Percentiles rank a stretch among this genome's conserved stretches.
These are phyloP conservation scores for Sphagnum contortum DNA, from an alignment of 225 moss, liverwort and hornwort species.

Conservation along the genomic window DNA sequence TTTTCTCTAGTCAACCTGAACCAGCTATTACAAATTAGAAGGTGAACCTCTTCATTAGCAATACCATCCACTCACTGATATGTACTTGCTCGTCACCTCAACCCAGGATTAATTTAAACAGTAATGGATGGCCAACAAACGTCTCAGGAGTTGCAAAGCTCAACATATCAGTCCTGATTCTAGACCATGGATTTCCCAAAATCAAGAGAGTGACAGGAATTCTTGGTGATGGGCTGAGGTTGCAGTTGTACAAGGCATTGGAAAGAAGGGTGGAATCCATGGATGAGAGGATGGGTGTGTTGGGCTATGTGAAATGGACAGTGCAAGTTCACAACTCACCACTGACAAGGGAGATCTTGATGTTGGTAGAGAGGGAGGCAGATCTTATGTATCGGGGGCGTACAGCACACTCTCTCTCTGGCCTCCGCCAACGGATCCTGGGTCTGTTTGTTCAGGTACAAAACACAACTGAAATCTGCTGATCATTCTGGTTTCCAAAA, in stretches of 20 bases:
- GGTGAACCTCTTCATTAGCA: too few relatives aligned
- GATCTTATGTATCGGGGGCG: constrained; percentile 49
- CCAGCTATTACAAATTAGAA: too few relatives aligned
- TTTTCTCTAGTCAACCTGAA: too few relatives aligned
- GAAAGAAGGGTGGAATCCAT: constrained; percentile 20
- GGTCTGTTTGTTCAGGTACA: constrained; percentile 43
- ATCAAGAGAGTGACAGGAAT: too few relatives aligned
- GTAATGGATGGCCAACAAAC: too few relatives aligned
- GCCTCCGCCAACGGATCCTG: constrained; percentile 34
- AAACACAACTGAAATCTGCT: neutral
- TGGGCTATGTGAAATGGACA: constrained; percentile 56
- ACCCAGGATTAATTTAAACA: too few relatives aligned
- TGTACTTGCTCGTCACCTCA: too few relatives aligned
- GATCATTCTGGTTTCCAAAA: neutral
- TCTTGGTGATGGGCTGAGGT: too few relatives aligned
- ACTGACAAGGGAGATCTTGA: constrained; percentile 41
- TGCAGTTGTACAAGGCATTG: constrained; percentile 42
- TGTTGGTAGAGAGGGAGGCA: constrained; percentile 50
- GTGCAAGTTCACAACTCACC: constrained; percentile 32
- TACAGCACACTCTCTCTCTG: constrained; percentile 28
- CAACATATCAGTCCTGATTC: too few relatives aligned
- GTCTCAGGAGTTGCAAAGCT: too few relatives aligned
- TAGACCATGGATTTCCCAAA: too few relatives aligned
- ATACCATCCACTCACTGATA: too few relatives aligned
- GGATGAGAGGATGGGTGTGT: constrained; percentile 53